Percentiles rank a stretch among this genome's conserved stretches.
Conservation (phyloP, 2,329 filamentous ascomycete genomes). For the Clarireedia paspali region DNA sequence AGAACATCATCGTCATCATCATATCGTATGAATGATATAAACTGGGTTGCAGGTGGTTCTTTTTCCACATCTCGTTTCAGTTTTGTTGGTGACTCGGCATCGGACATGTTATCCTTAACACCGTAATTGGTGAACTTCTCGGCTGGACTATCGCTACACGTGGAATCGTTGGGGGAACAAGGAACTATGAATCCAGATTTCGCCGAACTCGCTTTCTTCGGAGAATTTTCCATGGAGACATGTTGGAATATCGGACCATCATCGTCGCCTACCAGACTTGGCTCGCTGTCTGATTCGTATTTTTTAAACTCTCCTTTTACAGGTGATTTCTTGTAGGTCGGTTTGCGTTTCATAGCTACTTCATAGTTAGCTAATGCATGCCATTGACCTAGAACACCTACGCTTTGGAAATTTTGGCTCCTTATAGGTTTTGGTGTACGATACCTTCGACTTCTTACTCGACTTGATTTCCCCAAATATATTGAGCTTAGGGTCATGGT, state of each 20-base stretch:
- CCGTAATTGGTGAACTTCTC: background rate
- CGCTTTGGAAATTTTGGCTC: background rate
- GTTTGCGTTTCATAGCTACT: background rate
- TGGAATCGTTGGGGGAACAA: background rate
- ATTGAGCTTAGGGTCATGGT: slow-evolving; percentile 14
- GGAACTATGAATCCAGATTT: background rate
- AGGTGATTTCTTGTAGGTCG: slow-evolving; percentile 1
- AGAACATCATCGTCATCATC: slow-evolving; percentile 3
- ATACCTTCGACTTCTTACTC: slow-evolving; percentile 8
- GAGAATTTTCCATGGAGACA: background rate
- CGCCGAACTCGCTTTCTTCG: background rate
- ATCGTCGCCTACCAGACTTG: slow-evolving; percentile 3
- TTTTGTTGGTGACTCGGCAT: background rate
- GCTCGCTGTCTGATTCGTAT: background rate
- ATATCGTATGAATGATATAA: background rate
- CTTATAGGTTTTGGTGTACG: background rate
- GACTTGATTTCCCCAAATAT: slow-evolving; percentile 12
- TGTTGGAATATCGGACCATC: background rate
- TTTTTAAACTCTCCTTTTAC: background rate
- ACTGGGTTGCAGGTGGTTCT: background rate
- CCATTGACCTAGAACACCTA: background rate
- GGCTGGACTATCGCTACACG: background rate
- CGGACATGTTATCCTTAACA: background rate
- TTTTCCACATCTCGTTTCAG: background rate
- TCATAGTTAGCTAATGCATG: slow-evolving; percentile 1